These are phyloP conservation scores for Vararia minispora DNA, from an alignment of 768 basidiomycete genomes.

Conservation along the genomic window DNA sequence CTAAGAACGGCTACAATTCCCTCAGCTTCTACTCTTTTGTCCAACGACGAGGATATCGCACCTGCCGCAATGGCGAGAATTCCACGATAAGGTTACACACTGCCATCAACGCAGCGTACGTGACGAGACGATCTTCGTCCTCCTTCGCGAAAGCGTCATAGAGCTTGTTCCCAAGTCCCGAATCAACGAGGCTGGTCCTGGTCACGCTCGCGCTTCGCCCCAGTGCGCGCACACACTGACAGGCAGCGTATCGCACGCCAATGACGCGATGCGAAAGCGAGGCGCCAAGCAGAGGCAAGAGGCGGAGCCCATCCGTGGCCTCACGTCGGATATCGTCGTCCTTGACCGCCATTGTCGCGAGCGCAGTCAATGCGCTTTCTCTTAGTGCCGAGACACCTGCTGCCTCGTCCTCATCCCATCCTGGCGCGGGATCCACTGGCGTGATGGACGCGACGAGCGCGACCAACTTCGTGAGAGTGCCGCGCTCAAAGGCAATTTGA, in stretches of 20 bases:
- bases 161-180: constrained; percentile 63
- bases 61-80: constrained; percentile 69
- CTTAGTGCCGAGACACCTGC: constrained; percentile 45
- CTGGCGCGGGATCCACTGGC: constrained; percentile 23
- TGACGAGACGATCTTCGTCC: constrained; percentile 61
- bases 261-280: constrained; percentile 51
- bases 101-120: constrained; percentile 57
- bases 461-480: constrained; percentile 46
- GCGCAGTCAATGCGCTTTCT: constrained; percentile 48
- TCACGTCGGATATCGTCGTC: constrained; percentile 62
- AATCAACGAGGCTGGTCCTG: constrained; percentile 77
- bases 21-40: not conserved
- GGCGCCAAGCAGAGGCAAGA: constrained; percentile 43
- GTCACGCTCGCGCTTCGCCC: constrained; percentile 71
- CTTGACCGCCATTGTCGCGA: constrained; percentile 63
- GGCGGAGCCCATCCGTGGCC: constrained; percentile 46
- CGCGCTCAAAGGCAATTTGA: constrained; percentile 58
- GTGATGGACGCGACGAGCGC: constrained; percentile 42
- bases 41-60: constrained; percentile 24
- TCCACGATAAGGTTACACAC: constrained; percentile 83
- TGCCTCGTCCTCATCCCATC: constrained; percentile 61
- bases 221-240: constrained; percentile 76
- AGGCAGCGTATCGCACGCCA: constrained; percentile 78
- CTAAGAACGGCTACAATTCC: constrained; percentile 42
- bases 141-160: constrained; percentile 43